Base-by-base conservation (phyloP, 148 eudicot genomes). In the Chenopodium album region DNA sequence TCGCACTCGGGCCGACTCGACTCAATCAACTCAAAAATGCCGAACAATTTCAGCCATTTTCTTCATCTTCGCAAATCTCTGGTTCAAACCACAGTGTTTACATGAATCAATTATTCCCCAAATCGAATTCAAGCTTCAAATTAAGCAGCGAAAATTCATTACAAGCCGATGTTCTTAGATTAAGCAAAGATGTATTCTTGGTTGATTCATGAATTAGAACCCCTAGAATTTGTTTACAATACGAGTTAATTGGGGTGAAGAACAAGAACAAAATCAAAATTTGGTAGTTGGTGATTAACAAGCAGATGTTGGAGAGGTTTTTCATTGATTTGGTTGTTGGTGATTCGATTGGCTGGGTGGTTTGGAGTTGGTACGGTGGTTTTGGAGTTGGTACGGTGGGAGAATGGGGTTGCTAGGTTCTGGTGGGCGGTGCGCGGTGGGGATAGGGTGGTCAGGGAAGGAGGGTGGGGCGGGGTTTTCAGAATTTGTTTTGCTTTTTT, bases 241-340 rank as follows among this genome's bases (percentile, higher is more conserved):
- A 66, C 34, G 62, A 75, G 19, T 56, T 44, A 17, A 73, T 44
- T 2, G 16, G 56, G 20, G 56, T 23, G 4, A 22, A 31, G 17
- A 70, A 37, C 26, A 73, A 44, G 12, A 28, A n/a, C 9, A 44
- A 9, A 10, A 44, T 22, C 16, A 8, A 6, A 31, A 32, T 37
- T 73, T 9, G 29, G 22, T 12, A 73, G 47, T 32, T 17, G 28
- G 68, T 72, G 17, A 63, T 79, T 37, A 84, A 84, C 37, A 72
- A 76, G 66, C 71, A 64, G 37, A 41, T 80, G 20, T 60, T 87
- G 48, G 85, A 87, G 80, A 75, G 87, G n/a, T 60, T 75, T 68
- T 87, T 85, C 78, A 82, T 87, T 48, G 83, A 87, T 76, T 44
- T 85, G 73, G 88, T 85, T 4, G 84, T 86, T 44, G 87, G 89